Base-by-base conservation (phyloP, 495 filamentous ascomycete genomes). In the Aspergillus affinis region DNA sequence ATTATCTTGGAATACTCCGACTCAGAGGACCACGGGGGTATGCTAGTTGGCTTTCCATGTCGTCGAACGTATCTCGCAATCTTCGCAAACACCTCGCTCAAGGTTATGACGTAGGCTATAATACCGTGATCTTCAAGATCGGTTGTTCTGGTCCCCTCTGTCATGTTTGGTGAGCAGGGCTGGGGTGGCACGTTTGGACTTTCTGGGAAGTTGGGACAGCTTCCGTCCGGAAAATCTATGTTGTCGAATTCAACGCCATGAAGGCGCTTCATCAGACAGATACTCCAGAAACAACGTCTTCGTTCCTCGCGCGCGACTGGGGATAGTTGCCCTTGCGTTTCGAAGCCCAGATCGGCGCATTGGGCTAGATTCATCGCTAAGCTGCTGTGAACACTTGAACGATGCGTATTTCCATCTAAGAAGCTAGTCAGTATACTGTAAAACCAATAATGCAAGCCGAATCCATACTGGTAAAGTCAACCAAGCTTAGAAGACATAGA, bases 1-100 rank as follows among this genome's bases (percentile, higher is more conserved):
- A 81, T 68, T 10, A 81, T 79, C 26, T 74, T 78, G 0, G 78
- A 74, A 52, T 78, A 80, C 44, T 81, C 78, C 0, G 78, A 81
- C 57, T 78, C 64, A 1, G 76, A 72, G n/a, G 77, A 80, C 78
- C 78, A 81, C 15, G 78, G 78, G 6, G 78, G 77, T 3, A 80
- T 62, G 19, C 70, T 72, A 57, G 70, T 75, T 18, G 76, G 76
- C 51, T 70, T 74, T 19, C 78, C 77, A n/a, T 75, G 72, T 19
- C 71, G 69, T 36, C 76, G 70, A 1, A 78, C 78, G 66, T 81
- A 81, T 62, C 69, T 69, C 5, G 74, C 75, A 36, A 72, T 74
- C 44, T 75, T 70, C 54, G 76, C 74, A 60, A 77, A 81, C 15
- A 72, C 72, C 47, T 78, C 74, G 48, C 75, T 78, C 3, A 81